Base-by-base conservation (phyloP, 306 rosid species). In the Cucurbita argyrosperma region DNA sequence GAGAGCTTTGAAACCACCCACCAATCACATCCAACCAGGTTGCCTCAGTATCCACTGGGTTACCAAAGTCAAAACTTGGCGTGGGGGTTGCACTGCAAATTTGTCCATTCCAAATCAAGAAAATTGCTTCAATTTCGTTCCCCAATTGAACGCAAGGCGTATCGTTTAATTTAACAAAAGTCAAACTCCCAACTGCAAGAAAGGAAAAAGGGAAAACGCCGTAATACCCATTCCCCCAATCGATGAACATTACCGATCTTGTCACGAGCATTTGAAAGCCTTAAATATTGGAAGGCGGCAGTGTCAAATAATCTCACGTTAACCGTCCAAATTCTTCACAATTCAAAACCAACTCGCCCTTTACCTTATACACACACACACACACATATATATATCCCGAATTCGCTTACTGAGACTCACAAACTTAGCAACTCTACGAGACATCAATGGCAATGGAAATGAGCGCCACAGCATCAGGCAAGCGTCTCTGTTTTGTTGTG, bases 251-350 rank as follows among this genome's bases (percentile, higher is more conserved):
- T 30, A 26, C 54, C 7, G 16, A 63, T 72, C 8, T 50, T 50
- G 67, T 49, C 74, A 68, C 74, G 74, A 68, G 59, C 4, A 2
- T 11, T 67, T 18, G 55, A 67, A 42, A 40, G 0, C 13, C 23
- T 21, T 50, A 14, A 46, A 46, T 67, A 45, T 46, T 67, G 6
- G 7, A 67, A 3, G 13, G 19, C 14, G 19, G 71, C 64, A 37
- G 57, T 84, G 87, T 85, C 97, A 91, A 85, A 83, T 78, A 15
- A 39, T 37, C 70, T 11, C 75, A 50, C 75, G 66, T 61, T 16
- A 9, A 84, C 88, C 87, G 85, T 83, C 88, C 74, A 64, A 68
- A 46, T 12, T 26, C 40, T 18, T 11, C 72, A 46, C 12, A 26
- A 45, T 43, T 55, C 71, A 64, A 64, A n/a, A 14, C 21, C 77